Conservation (phyloP, 2,329 filamentous ascomycete species). For the Clathrospora elynae region DNA sequence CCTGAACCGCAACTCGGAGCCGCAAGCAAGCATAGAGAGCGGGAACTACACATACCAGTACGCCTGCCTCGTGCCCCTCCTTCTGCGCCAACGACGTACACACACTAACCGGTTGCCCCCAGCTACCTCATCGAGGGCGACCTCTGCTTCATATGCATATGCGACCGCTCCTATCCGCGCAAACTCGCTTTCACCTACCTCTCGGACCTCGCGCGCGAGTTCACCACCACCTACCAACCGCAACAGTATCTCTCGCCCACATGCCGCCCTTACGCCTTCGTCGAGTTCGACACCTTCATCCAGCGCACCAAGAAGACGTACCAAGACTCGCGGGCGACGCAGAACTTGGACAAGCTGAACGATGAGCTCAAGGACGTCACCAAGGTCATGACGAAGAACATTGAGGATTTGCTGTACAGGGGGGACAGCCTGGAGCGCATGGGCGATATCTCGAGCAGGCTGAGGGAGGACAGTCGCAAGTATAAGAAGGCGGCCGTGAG, state of each 20-base stretch:
- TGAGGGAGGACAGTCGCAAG: conserved; percentile 92
- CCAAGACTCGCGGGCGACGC: conserved; percentile 85
- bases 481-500: conserved; percentile 89
- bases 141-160: conserved; percentile 91
- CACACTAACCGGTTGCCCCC: conserved; percentile 18
- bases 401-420: conserved; percentile 93
- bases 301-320: conserved; percentile 90
- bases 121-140: conserved; percentile 85
- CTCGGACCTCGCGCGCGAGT: conserved; percentile 87
- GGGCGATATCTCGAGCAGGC: conserved; percentile 87
- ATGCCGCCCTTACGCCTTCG: conserved; percentile 91
- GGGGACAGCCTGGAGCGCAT: conserved; percentile 95
- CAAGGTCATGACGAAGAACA: conserved; percentile 99
- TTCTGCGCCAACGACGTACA: background rate
- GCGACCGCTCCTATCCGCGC: conserved; percentile 90
- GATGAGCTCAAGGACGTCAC: conserved; percentile 97
- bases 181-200: conserved; percentile 99
- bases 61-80: conserved; percentile 34
- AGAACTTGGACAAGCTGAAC: conserved; percentile 94
- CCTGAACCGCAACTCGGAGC: conserved; percentile 84
- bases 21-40: conserved; percentile 90
- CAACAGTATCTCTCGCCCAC: conserved; percentile 73
- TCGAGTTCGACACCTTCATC: conserved; percentile 98
- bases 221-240: conserved; percentile 80
- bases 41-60: conserved; percentile 85